Conservation (phyloP, 2,329 filamentous ascomycete species). For the Stachybotrys chlorohalonatus region DNA sequence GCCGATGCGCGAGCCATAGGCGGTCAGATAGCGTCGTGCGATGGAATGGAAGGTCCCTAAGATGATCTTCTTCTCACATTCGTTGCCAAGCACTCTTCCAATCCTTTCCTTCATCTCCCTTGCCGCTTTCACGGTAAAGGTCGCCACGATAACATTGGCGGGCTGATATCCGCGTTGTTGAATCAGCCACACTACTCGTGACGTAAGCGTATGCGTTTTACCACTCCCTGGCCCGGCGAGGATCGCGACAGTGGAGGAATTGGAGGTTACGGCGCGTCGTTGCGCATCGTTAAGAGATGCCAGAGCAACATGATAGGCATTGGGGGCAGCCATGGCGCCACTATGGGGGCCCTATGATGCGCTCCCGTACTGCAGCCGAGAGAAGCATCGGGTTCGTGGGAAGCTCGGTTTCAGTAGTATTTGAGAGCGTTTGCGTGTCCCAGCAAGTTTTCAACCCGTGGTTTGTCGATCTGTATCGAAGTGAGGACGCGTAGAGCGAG, state of each 20-base stretch:
- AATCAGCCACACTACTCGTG: conserved; percentile 83
- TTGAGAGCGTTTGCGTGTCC: neutral
- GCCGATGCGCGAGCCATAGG: conserved; percentile 78
- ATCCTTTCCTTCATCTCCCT: conserved; percentile 89
- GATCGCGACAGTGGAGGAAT: conserved; percentile 50
- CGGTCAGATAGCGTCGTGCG: conserved; percentile 70
- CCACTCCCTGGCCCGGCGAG: conserved; percentile 63
- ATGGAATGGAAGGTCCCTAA: conserved; percentile 95
- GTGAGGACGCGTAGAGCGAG: neutral
- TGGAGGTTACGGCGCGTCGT: conserved; percentile 44
- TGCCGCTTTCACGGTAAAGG: conserved; percentile 93
- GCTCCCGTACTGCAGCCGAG: neutral
- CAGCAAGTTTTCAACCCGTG: neutral
- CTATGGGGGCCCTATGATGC: conserved; percentile 6
- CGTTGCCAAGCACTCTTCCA: conserved; percentile 68
- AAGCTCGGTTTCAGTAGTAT: neutral
- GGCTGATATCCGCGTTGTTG: conserved; percentile 63
- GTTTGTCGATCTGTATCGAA: neutral
- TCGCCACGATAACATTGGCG: conserved; percentile 87
- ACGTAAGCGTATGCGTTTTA: conserved; percentile 92
- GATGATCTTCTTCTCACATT: conserved; percentile 65
- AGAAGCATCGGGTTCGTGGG: neutral
- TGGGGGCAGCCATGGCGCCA: conserved; percentile 16
- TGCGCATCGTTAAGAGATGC: conserved; percentile 46
- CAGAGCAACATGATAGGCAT: conserved; percentile 24